Evolutionary conservation across 495 filamentous ascomycete species (phyloP), one percentile per base, ranked within the genome.

Genomic region (Lophiotrema nucula): DNA sequence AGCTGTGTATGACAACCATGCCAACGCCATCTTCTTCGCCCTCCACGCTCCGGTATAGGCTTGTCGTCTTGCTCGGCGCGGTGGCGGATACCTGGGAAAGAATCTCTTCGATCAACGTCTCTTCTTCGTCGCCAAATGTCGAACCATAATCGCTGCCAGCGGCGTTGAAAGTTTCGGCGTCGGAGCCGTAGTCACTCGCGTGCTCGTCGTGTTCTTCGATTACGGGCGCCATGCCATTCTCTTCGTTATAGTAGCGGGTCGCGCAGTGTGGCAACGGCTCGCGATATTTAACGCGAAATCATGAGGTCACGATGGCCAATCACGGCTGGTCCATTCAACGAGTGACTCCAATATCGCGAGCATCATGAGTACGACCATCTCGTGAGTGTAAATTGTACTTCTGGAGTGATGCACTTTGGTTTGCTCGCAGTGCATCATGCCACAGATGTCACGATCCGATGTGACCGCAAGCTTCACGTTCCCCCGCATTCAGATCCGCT

Each of bases 141-240:
- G 64, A 69, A 56, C 68, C 72, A 69, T 75, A 73, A 35, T 75
- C 71, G 64, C 71, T 73, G 15, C 18, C 13, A 1, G 27, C 6
- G 11, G 39, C 18, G 6, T 47, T 31, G n/a, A 6, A n/a, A 11
- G 47, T 16, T 15, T 51, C 45, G 22, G 56, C 42, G 25, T 62
- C 58, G 21, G 58, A 62, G 24, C 58, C 58, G 45, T 62, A 62
- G 45, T 62, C 58, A 46, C 58, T 62, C 1, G 27, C 3, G 4
- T 21, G 4, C 6, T 42, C 44, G 4, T 12, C 22, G 16, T 37
- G 42, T 2, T 51, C 4, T 26, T 25, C 13, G 0, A 15, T 11
- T 8, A 45, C 19, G 31, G 21, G 25, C 1, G 35, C 54, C 60
- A 64, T 64, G 53, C 53, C 60, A 64, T 54, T 19, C 18, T 19